Conservation (phyloP, 768 basidiomycete genomes). For the Amyloporia xantha region DNA sequence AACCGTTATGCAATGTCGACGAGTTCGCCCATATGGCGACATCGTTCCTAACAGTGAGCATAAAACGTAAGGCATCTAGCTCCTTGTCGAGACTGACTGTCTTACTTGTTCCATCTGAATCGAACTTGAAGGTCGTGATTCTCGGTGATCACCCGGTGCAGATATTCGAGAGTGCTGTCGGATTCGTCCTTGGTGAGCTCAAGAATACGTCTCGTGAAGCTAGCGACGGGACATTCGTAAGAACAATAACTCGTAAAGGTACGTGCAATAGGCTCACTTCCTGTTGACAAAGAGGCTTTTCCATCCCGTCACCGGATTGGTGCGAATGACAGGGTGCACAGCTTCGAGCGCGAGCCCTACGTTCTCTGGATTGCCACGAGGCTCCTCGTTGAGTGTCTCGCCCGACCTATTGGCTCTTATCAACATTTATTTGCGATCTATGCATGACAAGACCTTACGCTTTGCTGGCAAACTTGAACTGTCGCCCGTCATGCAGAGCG, state of each 20-base stretch:
- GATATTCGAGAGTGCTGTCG: slow-evolving; percentile 39
- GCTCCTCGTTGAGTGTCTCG: slow-evolving; percentile 25
- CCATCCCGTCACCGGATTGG: slow-evolving; percentile 55
- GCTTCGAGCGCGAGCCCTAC: slow-evolving; percentile 40
- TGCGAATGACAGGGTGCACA: too few relatives aligned
- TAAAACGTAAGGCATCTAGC: background rate
- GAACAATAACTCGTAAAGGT: too few relatives aligned
- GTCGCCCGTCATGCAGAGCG: slow-evolving; percentile 47
- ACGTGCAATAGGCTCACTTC: slow-evolving; percentile 14
- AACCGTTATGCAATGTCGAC: slow-evolving; percentile 39
- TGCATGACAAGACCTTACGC: slow-evolving; percentile 4
- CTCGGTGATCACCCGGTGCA: slow-evolving; percentile 43
- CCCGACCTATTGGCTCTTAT: slow-evolving; percentile 25
- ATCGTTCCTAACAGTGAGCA: slow-evolving; percentile 26
- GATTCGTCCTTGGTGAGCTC: slow-evolving; percentile 50
- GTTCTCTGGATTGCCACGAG: too few relatives aligned
- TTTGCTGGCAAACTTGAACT: slow-evolving; percentile 31
- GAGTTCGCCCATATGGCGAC: slow-evolving; percentile 62
- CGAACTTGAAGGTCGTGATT: slow-evolving; percentile 56
- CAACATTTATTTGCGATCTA: background rate
- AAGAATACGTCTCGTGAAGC: slow-evolving; percentile 50
- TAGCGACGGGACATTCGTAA: too few relatives aligned
- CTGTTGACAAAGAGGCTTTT: slow-evolving; percentile 51
- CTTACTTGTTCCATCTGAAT: slow-evolving; percentile 38
- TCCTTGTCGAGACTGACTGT: background rate